Evolutionary conservation across 345 rosid genomes (phyloP).

Genomic region (Eucalyptus camaldulensis): DNA sequence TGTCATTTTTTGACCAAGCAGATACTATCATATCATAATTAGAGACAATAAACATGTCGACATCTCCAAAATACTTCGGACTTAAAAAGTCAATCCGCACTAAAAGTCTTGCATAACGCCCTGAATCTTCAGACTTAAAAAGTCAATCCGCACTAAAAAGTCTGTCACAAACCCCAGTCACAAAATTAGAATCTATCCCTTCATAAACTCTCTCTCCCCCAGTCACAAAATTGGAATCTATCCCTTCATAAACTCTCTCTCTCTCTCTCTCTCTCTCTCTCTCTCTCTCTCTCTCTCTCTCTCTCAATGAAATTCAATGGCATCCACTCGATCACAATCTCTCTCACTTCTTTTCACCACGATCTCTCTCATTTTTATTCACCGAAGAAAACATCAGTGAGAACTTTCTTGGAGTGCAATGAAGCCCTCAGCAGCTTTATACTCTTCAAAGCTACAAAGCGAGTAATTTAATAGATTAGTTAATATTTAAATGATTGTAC

Average conservation of each 20-base stretch:
- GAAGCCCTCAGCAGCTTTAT: conserved; percentile 7
- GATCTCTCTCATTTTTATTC: background rate
- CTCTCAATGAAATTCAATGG: background rate
- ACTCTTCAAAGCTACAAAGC: background rate
- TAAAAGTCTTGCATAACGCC: too few species aligned
- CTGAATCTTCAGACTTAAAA: background rate
- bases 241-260: background rate
- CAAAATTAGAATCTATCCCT: background rate
- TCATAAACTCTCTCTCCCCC: background rate
- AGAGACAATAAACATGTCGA: background rate
- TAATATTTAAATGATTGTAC: background rate
- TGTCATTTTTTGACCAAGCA: background rate
- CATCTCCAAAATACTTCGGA: background rate
- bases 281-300: too few species aligned
- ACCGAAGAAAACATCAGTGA: conserved; percentile 4
- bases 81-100: background rate
- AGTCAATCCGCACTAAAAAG: background rate
- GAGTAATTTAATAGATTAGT: too few species aligned
- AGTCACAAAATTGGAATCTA: background rate
- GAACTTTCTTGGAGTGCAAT: conserved; percentile 2
- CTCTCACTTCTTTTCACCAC: background rate
- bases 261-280: too few species aligned
- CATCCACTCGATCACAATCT: background rate
- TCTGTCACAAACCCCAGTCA: background rate
- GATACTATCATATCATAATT: background rate